Conservation (phyloP, 2,329 filamentous ascomycete species). For the Onygenales sp. region DNA sequence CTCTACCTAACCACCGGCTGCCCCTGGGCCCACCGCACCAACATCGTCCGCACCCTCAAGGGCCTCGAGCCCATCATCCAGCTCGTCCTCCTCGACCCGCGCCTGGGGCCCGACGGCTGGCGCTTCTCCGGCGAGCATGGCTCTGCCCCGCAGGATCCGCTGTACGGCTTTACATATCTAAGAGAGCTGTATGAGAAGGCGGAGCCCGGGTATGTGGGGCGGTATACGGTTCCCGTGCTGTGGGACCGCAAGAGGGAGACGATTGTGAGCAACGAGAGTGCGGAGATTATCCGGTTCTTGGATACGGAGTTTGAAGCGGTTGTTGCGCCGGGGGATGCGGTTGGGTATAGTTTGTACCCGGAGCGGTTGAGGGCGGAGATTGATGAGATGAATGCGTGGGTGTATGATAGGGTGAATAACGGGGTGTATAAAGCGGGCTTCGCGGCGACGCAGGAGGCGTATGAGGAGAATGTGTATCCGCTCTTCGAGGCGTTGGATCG, state of each 20-base stretch:
- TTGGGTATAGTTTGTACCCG: conserved; percentile 54
- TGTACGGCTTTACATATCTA: conserved; percentile 62
- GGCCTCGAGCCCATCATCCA: conserved; percentile 42
- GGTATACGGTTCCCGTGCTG: conserved; percentile 74
- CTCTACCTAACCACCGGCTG: conserved; percentile 54
- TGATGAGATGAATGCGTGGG: conserved; percentile 67
- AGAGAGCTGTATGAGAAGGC: conserved; percentile 66
- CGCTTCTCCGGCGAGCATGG: conserved; percentile 59
- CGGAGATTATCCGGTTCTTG: conserved; percentile 79
- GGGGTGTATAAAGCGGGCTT: conserved; percentile 58
- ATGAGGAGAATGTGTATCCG: conserved; percentile 57
- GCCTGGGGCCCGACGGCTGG: conserved; percentile 51
- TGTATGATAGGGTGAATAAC: conserved; percentile 53
- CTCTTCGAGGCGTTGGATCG: conserved; percentile 67
- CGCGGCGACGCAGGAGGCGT: conserved; percentile 65
- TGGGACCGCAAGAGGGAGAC: conserved; percentile 66
- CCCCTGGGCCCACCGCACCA: conserved; percentile 51
- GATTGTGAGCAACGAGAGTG: conserved; percentile 82
- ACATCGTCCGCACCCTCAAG: conserved; percentile 41
- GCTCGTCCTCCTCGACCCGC: conserved; percentile 33
- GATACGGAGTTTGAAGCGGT: conserved; percentile 64
- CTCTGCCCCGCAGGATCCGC: conserved; percentile 52
- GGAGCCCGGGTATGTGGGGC: conserved; percentile 57
- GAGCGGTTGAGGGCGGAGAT: conserved; percentile 52
- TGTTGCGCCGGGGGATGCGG: conserved; percentile 46